Conservation (phyloP, 2,329 filamentous ascomycete species). For the Colletotrichum agaves region DNA sequence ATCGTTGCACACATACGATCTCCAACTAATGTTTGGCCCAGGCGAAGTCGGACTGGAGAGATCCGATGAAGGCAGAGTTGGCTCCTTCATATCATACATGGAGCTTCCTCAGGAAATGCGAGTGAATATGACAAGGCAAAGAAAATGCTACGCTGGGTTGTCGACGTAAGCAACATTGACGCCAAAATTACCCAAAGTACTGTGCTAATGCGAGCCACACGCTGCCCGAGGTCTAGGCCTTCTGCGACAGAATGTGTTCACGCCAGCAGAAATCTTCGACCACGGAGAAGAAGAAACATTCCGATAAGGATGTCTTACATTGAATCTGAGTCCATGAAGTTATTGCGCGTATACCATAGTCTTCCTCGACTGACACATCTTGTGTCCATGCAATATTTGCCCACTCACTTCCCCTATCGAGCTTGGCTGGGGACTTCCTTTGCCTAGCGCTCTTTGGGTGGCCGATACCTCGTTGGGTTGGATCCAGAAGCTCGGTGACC, state of each 20-base stretch:
- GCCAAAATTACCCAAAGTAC: no score
- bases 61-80: constrained; percentile 45
- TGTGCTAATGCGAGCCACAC: constrained; percentile 16
- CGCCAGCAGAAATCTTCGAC: constrained; percentile 52
- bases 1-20: background rate
- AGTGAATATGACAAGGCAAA: constrained; percentile 41
- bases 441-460: constrained; percentile 44
- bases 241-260: constrained; percentile 41
- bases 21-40: constrained; percentile 19
- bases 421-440: constrained; percentile 48
- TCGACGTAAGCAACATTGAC: constrained; percentile 41
- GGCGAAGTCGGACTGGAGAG: constrained; percentile 41
- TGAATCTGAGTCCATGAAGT: constrained; percentile 45
- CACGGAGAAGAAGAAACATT: constrained; percentile 56
- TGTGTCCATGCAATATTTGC: constrained; percentile 45
- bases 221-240: constrained; percentile 43
- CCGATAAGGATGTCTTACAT: constrained; percentile 44
- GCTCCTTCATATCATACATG: constrained; percentile 46
- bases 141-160: constrained; percentile 43
- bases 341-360: constrained; percentile 45
- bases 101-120: constrained; percentile 43
- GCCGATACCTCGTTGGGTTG: constrained; percentile 43
- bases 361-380: constrained; percentile 45
- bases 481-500: constrained; percentile 41
- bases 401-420: constrained; percentile 45